Conservation (phyloP, 192 early-diverging fungal species). For the Coemansia sp. region DNA sequence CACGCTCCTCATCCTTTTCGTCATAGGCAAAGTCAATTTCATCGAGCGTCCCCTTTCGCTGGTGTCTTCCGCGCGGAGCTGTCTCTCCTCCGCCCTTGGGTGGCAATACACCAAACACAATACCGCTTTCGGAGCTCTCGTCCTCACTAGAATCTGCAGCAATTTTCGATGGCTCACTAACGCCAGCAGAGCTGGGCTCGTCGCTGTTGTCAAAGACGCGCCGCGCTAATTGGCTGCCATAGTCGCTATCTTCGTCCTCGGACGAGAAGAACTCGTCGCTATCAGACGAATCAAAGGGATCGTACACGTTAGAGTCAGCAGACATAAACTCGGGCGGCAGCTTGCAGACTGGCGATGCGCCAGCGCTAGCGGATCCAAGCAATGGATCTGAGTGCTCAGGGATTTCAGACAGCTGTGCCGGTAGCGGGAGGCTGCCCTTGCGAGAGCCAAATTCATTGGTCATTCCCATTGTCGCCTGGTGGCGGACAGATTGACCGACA, state of each 20-base stretch:
- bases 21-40: conserved; percentile 46
- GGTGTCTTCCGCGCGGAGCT: conserved; percentile 6
- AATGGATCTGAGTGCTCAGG: neutral
- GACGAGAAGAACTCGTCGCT: conserved; percentile 57
- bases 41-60: conserved; percentile 35
- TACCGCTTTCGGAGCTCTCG: conserved; percentile 26
- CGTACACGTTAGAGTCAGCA: conserved; percentile 45
- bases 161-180: conserved; percentile 1
- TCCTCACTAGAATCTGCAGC: conserved; percentile 20
- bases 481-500: conserved; percentile 22
- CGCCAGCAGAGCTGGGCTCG: neutral
- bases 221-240: conserved; percentile 19
- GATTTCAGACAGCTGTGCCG: neutral
- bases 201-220: conserved; percentile 2
- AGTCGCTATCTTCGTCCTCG: conserved; percentile 44
- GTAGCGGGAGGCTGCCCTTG: conserved; percentile 8
- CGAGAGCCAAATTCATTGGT: conserved; percentile 49
- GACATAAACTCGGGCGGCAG: conserved; percentile 46
- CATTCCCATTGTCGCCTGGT: conserved; percentile 45
- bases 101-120: conserved; percentile 41
- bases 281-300: conserved; percentile 54
- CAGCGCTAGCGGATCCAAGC: neutral
- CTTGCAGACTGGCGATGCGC: conserved; percentile 25
- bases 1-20: conserved; percentile 68
- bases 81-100: conserved; percentile 10